Base-by-base conservation (phyloP, 2,329 filamentous ascomycete species). In the Penicillium glabrum region DNA sequence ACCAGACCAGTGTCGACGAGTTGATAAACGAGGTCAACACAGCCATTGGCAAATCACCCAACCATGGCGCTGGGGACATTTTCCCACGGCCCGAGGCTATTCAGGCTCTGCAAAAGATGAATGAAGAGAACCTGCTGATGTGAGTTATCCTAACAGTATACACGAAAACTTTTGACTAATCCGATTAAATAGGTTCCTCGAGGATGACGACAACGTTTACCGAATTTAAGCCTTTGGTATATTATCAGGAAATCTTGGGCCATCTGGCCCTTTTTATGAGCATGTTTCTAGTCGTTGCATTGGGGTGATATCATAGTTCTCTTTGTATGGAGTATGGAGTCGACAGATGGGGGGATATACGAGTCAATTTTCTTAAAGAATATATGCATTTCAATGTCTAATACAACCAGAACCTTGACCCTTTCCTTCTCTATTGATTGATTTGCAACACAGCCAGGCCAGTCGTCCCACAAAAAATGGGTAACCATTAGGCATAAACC, bases 81-180 rank as follows among this genome's bases (percentile, higher is more conserved):
- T 99, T 96, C 76, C 82, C 80, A 26, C 82, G 82, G 37, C 80
- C 79, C 0, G 95, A 99, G 75, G 91, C 89, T 0, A 78, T 89
- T 56, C 84, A 88, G 73, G 93, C 91, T 45, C 79, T 99, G 55
- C 85, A 86, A 74, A 86, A 83, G 71, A 87, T 99, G 85, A 88
- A 91, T 67, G 87, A 90, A 62, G 81, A 83, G 66, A 97, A 97
- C 74, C 88, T 93, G 79, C 87, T 99, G 70, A 99, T 99, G 93
- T 93, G 80, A 84, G 90, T 86, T 23, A 16, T 37, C 19, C 26
- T 83, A 82, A 62, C 14, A 13, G 19, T 39, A 16, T 7, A 33
- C 19, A 9, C 23, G 23, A 5, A 46, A 21, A 26, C 13, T 35
- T 19, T 23, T 67, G 23, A 48, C 52, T 46, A 47, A 47, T 50